Base-by-base conservation (phyloP, 495 filamentous ascomycete genomes). In the Acidiella bohemica region DNA sequence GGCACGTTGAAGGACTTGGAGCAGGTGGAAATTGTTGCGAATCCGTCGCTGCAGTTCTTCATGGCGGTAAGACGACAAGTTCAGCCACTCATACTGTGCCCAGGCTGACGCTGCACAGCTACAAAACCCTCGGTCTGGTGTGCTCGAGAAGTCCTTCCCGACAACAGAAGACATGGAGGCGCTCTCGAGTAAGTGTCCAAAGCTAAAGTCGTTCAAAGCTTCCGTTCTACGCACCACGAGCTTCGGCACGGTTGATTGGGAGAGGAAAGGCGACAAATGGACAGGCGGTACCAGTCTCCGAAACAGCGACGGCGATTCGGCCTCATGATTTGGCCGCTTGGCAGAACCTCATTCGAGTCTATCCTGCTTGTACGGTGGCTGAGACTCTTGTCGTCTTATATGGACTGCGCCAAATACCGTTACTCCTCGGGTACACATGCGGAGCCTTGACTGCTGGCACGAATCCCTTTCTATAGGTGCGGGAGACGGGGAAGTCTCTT, bases 1-100 rank as follows among this genome's bases (percentile, higher is more conserved):
- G 26, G 31, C 24, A 9, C 21, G 16, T 51, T 47, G 25, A 39
- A 46, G 32, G 28, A 42, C 14, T 23, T 56, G 28, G 53, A 56
- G 38, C 53, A 56, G 35, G 44, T 56, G 14, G 53, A 56, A 39
- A 36, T 56, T 21, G 47, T 56, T n/a, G 51, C 33, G 5, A 49
- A 43, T 27, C 51, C 51, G 21, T 41, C 43, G 11, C 39, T 54
- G 29, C 33, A 51, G 30, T 54, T 54, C 35, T 48, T 38, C 29
- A 45, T 54, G 43, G 48, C 45, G 17, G 51, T 54, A 42, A 29
- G 36, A 14, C 10, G n/a, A n/a, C n/a, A n/a, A n/a, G n/a, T n/a
- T n/a, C n/a, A n/a, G n/a, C n/a, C n/a, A n/a, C n/a, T n/a, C n/a
- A n/a, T n/a, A n/a, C n/a, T n/a, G n/a, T n/a, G n/a, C n/a, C n/a